Evolutionary conservation across 148 eudicot genomes (phyloP).

Genomic region (Hydrangea macrophylla): DNA sequence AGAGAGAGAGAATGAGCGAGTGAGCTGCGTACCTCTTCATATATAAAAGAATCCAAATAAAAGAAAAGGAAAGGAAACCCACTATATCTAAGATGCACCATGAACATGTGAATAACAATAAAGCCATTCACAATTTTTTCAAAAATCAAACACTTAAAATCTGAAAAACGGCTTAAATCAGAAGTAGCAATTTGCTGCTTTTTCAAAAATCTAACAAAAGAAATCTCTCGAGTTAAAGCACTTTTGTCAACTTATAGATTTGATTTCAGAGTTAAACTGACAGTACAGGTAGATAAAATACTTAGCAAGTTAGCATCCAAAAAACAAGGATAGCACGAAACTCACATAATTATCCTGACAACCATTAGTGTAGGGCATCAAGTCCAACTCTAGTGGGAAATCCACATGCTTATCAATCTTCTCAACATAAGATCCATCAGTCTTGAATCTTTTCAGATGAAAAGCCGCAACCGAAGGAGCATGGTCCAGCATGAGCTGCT

Average conservation of each 20-base stretch:
- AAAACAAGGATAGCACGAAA: not conserved
- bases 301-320: not conserved
- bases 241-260: not conserved
- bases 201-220: too few species aligned
- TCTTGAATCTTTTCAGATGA: conserved; percentile 92
- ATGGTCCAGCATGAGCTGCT: conserved; percentile 75
- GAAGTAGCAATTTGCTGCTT: too few species aligned
- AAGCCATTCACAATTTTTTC: too few species aligned
- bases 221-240: too few species aligned
- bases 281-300: not conserved
- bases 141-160: too few species aligned
- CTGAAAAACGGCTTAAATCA: too few species aligned
- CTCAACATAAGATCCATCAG: conserved; percentile 59
- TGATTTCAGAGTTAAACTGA: not conserved
- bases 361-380: conserved; percentile 48
- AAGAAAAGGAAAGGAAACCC: too few species aligned
- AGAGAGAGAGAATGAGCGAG: too few species aligned
- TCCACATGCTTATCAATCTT: conserved; percentile 72
- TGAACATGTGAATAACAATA: too few species aligned
- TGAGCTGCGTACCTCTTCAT: too few species aligned
- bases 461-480: conserved; percentile 68
- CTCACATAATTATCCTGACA: conserved; percentile 40
- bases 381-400: conserved; percentile 73
- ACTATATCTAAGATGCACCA: too few species aligned
- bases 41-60: too few species aligned